These are phyloP conservation scores for Chlorociboria aeruginascens DNA, from an alignment of 495 filamentous ascomycete species.

Conservation along the genomic window DNA sequence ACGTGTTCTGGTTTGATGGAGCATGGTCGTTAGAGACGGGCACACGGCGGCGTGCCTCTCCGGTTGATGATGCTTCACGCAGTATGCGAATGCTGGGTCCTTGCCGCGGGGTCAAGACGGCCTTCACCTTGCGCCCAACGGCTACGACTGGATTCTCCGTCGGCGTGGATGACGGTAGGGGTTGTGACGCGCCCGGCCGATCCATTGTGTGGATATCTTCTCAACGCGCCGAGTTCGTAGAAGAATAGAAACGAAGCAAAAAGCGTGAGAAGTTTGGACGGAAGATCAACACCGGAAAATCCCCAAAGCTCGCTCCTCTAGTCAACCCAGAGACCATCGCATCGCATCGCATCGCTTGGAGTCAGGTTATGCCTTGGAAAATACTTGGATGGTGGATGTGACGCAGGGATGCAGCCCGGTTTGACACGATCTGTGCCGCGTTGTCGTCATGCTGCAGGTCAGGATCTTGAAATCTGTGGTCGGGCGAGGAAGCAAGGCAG, in stretches of 20 bases:
- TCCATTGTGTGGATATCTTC: constrained; percentile 2
- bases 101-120: constrained; percentile 1
- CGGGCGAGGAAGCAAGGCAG: too few species aligned
- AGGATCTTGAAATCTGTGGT: too few species aligned
- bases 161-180: background rate
- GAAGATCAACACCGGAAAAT: background rate
- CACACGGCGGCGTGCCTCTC: background rate
- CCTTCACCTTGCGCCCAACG: constrained; percentile 10
- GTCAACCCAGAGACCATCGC: background rate
- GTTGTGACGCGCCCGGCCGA: constrained; percentile 1
- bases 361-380: too few species aligned
- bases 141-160: constrained; percentile 9
- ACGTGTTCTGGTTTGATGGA: background rate
- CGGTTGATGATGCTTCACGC: constrained; percentile 1
- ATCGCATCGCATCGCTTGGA: background rate
- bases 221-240: background rate
- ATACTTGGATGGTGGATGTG: background rate
- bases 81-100: constrained; percentile 8
- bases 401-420: constrained; percentile 4
- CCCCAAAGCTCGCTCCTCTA: background rate
- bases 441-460: constrained; percentile 8
- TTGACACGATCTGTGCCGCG: background rate
- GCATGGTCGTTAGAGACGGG: background rate
- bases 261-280: background rate
- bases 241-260: background rate